Evolutionary conservation across 768 basidiomycete genomes (phyloP).

Genomic region (Rhodotorula diobovata): DNA sequence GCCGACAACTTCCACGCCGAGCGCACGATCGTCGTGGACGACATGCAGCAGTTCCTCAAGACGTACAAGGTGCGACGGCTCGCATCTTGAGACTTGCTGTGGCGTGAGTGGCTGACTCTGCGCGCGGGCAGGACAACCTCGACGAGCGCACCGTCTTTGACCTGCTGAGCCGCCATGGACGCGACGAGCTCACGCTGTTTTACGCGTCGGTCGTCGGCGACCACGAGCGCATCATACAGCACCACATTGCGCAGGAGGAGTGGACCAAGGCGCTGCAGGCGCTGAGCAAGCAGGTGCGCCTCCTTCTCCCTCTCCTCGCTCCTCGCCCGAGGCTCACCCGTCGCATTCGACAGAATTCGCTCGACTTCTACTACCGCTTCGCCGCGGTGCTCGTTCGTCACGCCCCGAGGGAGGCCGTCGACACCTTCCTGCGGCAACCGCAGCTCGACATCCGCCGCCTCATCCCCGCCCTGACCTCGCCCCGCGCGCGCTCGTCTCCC

Average conservation of each 20-base stretch:
- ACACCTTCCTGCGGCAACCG: slow-evolving; percentile 82
- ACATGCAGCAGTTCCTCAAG: slow-evolving; percentile 83
- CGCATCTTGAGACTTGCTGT: neutral
- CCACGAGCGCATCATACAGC: slow-evolving; percentile 74
- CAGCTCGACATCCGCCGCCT: slow-evolving; percentile 75
- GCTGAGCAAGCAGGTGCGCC: slow-evolving; percentile 26
- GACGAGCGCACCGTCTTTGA: slow-evolving; percentile 83
- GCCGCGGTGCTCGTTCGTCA: slow-evolving; percentile 80
- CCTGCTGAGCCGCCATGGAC: slow-evolving; percentile 85
- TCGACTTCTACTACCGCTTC: slow-evolving; percentile 89
- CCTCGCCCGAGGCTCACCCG: neutral
- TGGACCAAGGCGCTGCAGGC: slow-evolving; percentile 31
- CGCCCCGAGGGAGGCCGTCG: slow-evolving; percentile 81
- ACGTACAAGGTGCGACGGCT: slow-evolving; percentile 72
- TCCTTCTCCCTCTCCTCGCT: neutral
- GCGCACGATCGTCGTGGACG: slow-evolving; percentile 78
- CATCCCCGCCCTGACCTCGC: slow-evolving; percentile 79
- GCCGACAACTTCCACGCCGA: slow-evolving; percentile 79
- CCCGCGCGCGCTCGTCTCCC: slow-evolving; percentile 59
- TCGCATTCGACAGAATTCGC: slow-evolving; percentile 57
- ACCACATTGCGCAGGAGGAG: slow-evolving; percentile 70
- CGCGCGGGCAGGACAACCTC: slow-evolving; percentile 62
- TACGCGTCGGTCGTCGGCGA: slow-evolving; percentile 80
- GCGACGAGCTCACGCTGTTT: slow-evolving; percentile 85
- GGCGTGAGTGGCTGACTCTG: neutral